These are phyloP conservation scores for Nemania sp. DNA, from an alignment of 2,329 filamentous ascomycete species.

Conservation along the genomic window DNA sequence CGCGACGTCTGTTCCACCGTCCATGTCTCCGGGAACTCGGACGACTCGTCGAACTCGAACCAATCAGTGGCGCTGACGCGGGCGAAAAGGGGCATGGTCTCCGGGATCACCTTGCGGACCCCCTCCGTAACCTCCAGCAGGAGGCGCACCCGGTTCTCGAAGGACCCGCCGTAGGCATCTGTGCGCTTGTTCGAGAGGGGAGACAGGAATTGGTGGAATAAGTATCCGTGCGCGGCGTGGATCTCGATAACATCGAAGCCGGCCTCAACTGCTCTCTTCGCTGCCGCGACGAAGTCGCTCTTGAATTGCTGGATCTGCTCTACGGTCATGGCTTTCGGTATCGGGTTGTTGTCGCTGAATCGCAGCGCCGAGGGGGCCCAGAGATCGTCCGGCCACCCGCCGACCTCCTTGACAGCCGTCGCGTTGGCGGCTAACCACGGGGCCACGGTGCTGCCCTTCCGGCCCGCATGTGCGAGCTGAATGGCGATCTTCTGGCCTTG, in stretches of 20 bases:
- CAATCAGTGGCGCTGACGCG: slow-evolving; percentile 76
- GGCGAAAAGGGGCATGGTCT: slow-evolving; percentile 75
- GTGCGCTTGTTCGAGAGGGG: slow-evolving; percentile 77
- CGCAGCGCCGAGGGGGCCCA: slow-evolving; percentile 68
- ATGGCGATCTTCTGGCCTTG: slow-evolving; percentile 75
- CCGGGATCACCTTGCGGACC: slow-evolving; percentile 70
- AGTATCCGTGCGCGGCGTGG: slow-evolving; percentile 83
- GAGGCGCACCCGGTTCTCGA: slow-evolving; percentile 78
- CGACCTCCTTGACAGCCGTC: slow-evolving; percentile 48
- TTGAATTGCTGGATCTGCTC: slow-evolving; percentile 54
- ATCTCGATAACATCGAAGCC: slow-evolving; percentile 76
- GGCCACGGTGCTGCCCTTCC: slow-evolving; percentile 54
- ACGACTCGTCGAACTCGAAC: slow-evolving; percentile 71
- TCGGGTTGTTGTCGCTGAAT: slow-evolving; percentile 66
- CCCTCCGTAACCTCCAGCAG: slow-evolving; percentile 75
- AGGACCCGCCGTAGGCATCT: slow-evolving; percentile 75
- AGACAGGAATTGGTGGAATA: slow-evolving; percentile 76
- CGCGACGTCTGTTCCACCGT: slow-evolving; percentile 68
- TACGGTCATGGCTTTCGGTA: slow-evolving; percentile 68
- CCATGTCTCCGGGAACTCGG: slow-evolving; percentile 65
- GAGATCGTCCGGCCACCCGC: slow-evolving; percentile 55
- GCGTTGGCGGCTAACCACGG: slow-evolving; percentile 51
- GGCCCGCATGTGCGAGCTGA: slow-evolving; percentile 75
- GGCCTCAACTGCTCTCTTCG: slow-evolving; percentile 55
- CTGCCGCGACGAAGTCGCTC: slow-evolving; percentile 52